phyloP scores from a whole-genome alignment of 2,329 filamentous ascomycete genomes.

The Pyrenophora tritici-repentis region DNA sequence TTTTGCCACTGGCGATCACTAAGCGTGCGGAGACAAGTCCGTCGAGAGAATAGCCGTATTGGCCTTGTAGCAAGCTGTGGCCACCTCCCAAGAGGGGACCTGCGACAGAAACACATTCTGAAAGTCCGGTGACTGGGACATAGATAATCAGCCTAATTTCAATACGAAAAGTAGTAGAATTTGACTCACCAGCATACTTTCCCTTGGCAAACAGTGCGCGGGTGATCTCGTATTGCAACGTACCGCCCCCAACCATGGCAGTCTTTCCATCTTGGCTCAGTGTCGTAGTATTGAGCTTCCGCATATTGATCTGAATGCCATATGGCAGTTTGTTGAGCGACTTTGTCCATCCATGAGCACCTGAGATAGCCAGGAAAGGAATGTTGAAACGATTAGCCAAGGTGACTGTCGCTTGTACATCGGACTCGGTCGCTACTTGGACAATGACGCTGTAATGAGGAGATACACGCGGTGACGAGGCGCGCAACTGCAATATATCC shows the following conservation, averaged over 20 bases:
- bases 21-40: conserved; percentile 27
- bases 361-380: conserved; percentile 46
- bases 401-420: conserved; percentile 18
- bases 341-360: conserved; percentile 41
- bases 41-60: conserved; percentile 47
- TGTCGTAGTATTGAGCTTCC: conserved; percentile 30
- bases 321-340: conserved; percentile 29
- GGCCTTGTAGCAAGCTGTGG: conserved; percentile 58
- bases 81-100: conserved; percentile 63
- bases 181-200: conserved; percentile 38
- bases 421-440: conserved; percentile 22
- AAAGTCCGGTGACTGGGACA: conserved; percentile 22
- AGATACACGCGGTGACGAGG: conserved; percentile 22
- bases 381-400: conserved; percentile 28
- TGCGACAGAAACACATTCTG: conserved; percentile 54
- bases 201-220: conserved; percentile 30
- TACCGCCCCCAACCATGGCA: conserved; percentile 37
- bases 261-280: conserved; percentile 28
- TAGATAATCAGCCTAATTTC: not conserved
- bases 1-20: conserved; percentile 37
- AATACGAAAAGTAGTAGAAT: not conserved
- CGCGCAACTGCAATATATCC: conserved; percentile 19
- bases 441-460: conserved; percentile 23
- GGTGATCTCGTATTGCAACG: conserved; percentile 31
- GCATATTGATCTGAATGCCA: conserved; percentile 43